Conservation (phyloP, 2,329 filamentous ascomycete species). For the Xylaria sp. region DNA sequence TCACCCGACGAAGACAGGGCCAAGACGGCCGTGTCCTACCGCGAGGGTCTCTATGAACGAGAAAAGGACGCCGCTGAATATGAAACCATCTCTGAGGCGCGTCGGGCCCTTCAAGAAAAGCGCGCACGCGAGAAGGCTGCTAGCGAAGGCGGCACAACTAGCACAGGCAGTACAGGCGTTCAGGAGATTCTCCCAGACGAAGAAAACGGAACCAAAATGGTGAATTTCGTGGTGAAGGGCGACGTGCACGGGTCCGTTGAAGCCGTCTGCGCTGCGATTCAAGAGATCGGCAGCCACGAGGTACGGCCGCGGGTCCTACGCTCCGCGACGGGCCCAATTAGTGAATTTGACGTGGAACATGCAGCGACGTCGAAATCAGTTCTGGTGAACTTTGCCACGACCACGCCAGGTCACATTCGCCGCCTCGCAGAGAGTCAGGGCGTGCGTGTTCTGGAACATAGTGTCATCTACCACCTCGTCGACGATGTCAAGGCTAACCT, state of each 20-base stretch:
- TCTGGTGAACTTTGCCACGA: slow-evolving; percentile 87
- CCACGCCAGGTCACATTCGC: slow-evolving; percentile 73
- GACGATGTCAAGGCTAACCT: slow-evolving; percentile 77
- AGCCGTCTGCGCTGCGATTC: slow-evolving; percentile 81
- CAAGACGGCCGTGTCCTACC: slow-evolving; percentile 79
- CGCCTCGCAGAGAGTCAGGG: slow-evolving; percentile 74
- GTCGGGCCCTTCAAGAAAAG: slow-evolving; percentile 66
- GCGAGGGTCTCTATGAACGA: slow-evolving; percentile 76
- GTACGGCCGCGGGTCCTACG: slow-evolving; percentile 81
- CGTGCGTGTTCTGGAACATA: slow-evolving; percentile 85
- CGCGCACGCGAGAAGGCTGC: slow-evolving; percentile 65
- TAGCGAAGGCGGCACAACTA: neutral
- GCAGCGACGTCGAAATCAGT: slow-evolving; percentile 79
- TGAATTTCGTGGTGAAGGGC: slow-evolving; percentile 89
- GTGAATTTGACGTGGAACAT: slow-evolving; percentile 89
- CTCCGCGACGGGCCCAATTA: slow-evolving; percentile 79
- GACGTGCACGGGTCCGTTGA: slow-evolving; percentile 96
- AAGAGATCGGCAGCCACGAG: slow-evolving; percentile 84
- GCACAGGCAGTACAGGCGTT: slow-evolving; percentile 41
- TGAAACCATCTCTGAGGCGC: slow-evolving; percentile 76
- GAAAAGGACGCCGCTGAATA: slow-evolving; percentile 81
- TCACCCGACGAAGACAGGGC: slow-evolving; percentile 81
- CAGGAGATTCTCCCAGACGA: slow-evolving; percentile 50
- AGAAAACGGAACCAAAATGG: slow-evolving; percentile 59
- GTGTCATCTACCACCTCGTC: slow-evolving; percentile 82